Base-by-base conservation (phyloP, 139 green algal genomes). In the Coccomyxa sp. region DNA sequence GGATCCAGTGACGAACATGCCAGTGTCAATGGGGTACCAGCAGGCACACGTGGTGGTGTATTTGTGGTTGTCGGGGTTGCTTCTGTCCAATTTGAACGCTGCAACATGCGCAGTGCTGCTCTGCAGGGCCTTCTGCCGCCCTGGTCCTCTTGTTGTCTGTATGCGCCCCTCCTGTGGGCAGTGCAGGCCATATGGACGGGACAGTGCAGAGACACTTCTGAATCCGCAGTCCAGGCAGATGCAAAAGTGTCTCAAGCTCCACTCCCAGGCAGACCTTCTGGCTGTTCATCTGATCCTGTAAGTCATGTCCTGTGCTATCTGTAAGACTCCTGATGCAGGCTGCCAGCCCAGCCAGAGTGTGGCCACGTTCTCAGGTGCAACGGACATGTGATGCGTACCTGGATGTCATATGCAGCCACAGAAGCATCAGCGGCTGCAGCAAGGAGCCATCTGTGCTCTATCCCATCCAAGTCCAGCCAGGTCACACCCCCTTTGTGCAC, bases 11-110 rank as follows among this genome's bases (percentile, higher is more conserved):
- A 94, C 83, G 79, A 95, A 95, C 41, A 94, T 77, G 2, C 94
- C 94, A 0, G 88, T 93, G 82, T 98, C 94, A 0, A 97, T 77
- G 1, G 94, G 93, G 70, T 98, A 98, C 94, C 94, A 95, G 0
- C 71, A 70, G n/a, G 88, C 81, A 24, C 73, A 79, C 4, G 86
- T 86, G 12, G 93, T 81, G 34, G 78, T 83, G 55, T 83, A 88
- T 24, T 75, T 79, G 76, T 93, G 90, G 0, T 40, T 73, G 37
- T 55, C 77, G 6, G 77, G 73, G 6, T 50, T 76, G 29, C 37
- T 36, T 6, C 76, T 37, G 29, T 38, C 37, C 7, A 81, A 50
- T 31, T 74, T 70, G 8, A 81, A 39, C 10, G 80, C 40, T 8
- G 58, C 34, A 5, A 39, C 35, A 58, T 82, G 40, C 41, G 22